Conservation (phyloP, 2,329 filamentous ascomycete species). For the Pseudofabraea citricarpa region DNA sequence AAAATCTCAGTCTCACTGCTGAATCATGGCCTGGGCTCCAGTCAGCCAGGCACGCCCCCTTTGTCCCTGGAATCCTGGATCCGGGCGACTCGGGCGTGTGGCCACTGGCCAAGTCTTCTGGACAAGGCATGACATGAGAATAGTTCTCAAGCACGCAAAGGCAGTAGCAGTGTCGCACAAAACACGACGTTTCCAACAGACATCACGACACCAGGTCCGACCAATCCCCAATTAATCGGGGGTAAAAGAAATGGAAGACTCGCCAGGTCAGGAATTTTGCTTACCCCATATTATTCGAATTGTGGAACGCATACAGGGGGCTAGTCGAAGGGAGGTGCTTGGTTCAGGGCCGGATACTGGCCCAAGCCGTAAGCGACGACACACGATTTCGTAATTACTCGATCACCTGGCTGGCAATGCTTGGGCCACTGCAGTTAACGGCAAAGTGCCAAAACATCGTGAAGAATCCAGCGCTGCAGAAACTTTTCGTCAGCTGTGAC, state of each 20-base stretch:
- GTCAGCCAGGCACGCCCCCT: background rate
- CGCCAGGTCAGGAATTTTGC: no score
- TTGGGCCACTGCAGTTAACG: background rate
- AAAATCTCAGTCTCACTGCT: background rate
- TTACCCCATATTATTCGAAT: no score
- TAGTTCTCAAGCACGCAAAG: background rate
- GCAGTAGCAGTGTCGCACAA: background rate
- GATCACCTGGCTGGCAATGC: no score
- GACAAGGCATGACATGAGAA: background rate
- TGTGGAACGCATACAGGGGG: no score
- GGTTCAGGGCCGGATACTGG: no score
- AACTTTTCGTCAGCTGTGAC: background rate
- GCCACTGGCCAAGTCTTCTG: background rate
- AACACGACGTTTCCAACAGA: background rate
- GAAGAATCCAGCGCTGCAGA: background rate
- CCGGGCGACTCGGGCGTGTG: no score
- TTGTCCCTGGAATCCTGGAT: background rate
- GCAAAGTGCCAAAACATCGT: background rate
- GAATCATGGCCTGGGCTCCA: background rate
- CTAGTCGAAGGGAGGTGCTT: no score
- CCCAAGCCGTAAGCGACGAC: background rate
- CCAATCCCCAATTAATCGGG: no score
- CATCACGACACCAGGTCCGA: no score
- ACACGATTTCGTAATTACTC: background rate
- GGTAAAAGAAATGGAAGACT: no score